Conservation (phyloP, 352 stramenopile genomes). For the Thalassiosira exigua region DNA sequence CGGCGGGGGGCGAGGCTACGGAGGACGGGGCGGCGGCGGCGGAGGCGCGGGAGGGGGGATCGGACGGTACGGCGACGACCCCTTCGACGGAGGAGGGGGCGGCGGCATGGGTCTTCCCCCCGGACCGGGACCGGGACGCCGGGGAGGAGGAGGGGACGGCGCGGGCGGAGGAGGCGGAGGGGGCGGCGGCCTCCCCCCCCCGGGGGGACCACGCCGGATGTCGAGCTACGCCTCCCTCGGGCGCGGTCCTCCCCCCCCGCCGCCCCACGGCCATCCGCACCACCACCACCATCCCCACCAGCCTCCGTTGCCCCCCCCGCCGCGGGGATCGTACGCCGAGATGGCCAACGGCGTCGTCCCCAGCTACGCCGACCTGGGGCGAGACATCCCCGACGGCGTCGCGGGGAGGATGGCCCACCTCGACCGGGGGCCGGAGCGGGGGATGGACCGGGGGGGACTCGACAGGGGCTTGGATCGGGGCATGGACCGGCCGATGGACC, state of each 20-base stretch:
- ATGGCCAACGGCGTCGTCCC: not conserved
- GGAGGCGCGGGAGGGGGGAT: no score
- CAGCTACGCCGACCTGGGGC: conserved; percentile 3
- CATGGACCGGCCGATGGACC: not conserved
- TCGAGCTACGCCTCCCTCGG: not conserved
- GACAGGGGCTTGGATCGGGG: not conserved
- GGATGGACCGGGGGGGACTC: no score
- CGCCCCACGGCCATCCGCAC: not conserved
- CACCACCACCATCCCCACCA: not conserved
- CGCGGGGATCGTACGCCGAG: conserved; percentile 11
- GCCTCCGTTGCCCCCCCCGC: not conserved
- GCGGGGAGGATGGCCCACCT: conserved; percentile 14
- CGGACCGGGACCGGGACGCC: no score
- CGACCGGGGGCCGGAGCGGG: conserved; percentile 3
- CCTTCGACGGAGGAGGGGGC: no score
- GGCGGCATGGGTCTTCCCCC: no score
- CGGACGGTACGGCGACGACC: no score
- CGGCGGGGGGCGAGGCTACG: not conserved
- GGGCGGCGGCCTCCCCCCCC: no score
- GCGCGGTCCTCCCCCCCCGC: not conserved
- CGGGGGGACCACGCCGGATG: no score
- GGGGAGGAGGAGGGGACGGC: no score
- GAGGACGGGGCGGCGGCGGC: no score
- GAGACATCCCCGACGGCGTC: conserved; percentile 1
- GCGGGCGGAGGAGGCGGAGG: no score